phyloP scores from a whole-genome alignment of 2,329 filamentous ascomycete genomes.

The Trichoderma atrobrunneum region DNA sequence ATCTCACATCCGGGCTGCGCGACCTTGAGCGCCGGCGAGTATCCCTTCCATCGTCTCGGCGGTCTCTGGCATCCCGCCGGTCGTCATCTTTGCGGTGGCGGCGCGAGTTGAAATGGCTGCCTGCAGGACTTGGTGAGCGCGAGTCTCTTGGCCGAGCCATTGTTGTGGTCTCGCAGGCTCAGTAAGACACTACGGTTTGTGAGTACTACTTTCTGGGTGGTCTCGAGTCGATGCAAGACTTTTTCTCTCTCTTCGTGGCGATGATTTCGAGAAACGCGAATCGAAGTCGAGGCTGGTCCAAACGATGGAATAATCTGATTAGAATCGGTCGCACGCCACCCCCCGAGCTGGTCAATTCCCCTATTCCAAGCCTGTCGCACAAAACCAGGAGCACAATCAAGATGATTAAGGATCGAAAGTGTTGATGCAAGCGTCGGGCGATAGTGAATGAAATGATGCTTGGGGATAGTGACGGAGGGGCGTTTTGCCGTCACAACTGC shows the following conservation, averaged over 20 bases:
- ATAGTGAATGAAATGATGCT: background rate
- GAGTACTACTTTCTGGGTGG: slow-evolving; percentile 37
- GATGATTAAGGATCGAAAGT: background rate
- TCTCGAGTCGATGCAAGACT: slow-evolving; percentile 16
- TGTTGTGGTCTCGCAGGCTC: slow-evolving; percentile 41
- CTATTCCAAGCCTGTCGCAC: background rate
- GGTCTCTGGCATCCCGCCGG: slow-evolving; percentile 52
- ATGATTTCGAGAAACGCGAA: background rate
- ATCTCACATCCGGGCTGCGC: slow-evolving; percentile 63
- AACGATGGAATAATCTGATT: background rate
- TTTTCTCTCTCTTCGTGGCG: background rate
- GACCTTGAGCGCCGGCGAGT: slow-evolving; percentile 58
- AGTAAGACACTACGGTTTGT: slow-evolving; percentile 40
- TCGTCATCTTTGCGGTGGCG: slow-evolving; percentile 62
- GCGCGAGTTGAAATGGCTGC: slow-evolving; percentile 73
- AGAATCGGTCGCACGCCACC: background rate
- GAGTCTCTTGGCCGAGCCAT: slow-evolving; percentile 66
- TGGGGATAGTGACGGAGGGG: slow-evolving; percentile 2
- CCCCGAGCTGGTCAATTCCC: background rate
- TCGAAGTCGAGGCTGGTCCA: slow-evolving; percentile 7
- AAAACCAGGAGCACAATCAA: background rate
- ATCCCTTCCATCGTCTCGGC: slow-evolving; percentile 49
- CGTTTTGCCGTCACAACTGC: slow-evolving; percentile 6
- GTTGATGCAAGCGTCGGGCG: background rate
- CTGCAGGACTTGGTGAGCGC: slow-evolving; percentile 92